phyloP scores from a whole-genome alignment of 441 rosid species.

The Populus tomentosa region DNA sequence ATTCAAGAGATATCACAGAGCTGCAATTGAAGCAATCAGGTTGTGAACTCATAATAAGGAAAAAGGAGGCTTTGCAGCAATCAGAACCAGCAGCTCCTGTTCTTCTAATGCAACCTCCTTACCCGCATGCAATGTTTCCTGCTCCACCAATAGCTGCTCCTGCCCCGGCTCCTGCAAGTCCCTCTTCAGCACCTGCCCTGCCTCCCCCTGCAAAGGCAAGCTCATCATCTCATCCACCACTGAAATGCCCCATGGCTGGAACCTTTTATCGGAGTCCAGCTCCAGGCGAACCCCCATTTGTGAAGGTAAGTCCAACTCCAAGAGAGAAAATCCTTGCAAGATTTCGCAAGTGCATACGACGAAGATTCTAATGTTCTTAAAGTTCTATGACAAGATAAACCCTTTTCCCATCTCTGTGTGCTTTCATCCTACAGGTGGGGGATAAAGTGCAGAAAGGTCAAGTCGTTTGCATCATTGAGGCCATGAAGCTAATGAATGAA shows the following conservation, averaged over 20 bases:
- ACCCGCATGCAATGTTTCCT: conserved; percentile 38
- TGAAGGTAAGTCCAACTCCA: conserved; percentile 48
- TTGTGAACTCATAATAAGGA: conserved; percentile 75
- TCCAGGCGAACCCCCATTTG: conserved; percentile 90
- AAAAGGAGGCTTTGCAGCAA: conserved; percentile 82
- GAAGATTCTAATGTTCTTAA: background rate
- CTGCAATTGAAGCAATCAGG: conserved; percentile 79
- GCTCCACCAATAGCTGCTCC: conserved; percentile 37
- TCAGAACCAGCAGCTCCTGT: conserved; percentile 40
- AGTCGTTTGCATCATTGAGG: conserved; percentile 89
- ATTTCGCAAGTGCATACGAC: background rate
- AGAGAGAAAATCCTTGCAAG: background rate
- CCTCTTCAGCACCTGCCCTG: conserved; percentile 27
- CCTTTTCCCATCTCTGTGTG: background rate
- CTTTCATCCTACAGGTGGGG: conserved; percentile 55
- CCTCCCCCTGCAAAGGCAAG: conserved; percentile 42
- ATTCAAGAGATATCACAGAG: conserved; percentile 81
- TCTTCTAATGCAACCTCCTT: conserved; percentile 39
- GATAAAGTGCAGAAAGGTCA: conserved; percentile 97
- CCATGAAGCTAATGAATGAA: conserved; percentile 98
- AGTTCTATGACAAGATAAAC: background rate
- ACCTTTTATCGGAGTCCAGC: conserved; percentile 80
- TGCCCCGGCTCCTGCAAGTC: conserved; percentile 30
- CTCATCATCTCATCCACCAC: conserved; percentile 55
- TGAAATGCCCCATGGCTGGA: conserved; percentile 96